These are phyloP conservation scores for Calophaca sinica DNA, from an alignment of 306 rosid genomes.

Conservation along the genomic window DNA sequence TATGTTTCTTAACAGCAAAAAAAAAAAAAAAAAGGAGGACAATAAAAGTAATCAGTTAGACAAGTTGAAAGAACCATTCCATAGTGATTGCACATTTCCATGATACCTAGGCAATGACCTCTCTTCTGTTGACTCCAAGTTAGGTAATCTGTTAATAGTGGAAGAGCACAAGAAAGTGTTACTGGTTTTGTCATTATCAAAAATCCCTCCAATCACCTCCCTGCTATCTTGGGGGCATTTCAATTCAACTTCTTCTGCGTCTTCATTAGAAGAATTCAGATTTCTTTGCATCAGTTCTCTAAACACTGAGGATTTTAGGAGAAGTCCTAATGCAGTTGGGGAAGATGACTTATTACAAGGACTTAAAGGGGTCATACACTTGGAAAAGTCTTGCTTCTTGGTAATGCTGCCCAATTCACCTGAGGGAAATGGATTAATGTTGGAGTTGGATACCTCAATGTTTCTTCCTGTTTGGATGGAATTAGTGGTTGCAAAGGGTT, in stretches of 20 bases:
- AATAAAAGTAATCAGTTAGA: conserved; percentile 43
- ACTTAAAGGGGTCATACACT: conserved; percentile 46
- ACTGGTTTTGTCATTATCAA: conserved; percentile 39
- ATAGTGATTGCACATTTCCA: conserved; percentile 45
- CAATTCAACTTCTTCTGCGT: conserved; percentile 48
- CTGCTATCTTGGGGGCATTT: conserved; percentile 43
- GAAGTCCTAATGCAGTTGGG: conserved; percentile 80
- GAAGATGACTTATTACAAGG: conserved; percentile 60
- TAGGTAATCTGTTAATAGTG: conserved; percentile 44
- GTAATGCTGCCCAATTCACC: conserved; percentile 46
- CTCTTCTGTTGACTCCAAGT: conserved; percentile 59
- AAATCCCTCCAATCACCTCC: conserved; percentile 46
- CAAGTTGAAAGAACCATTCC: conserved; percentile 55
- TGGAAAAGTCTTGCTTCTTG: conserved; percentile 46
- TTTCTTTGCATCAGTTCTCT: conserved; percentile 74
- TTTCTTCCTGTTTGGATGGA: conserved; percentile 43
- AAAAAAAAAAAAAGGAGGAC: background rate
- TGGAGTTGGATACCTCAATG: conserved; percentile 42
- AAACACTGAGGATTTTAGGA: conserved; percentile 74
- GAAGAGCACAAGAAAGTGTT: conserved; percentile 40
- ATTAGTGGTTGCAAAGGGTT: conserved; percentile 41
- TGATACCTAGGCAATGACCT: conserved; percentile 48
- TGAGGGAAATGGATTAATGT: conserved; percentile 44
- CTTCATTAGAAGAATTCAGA: conserved; percentile 46
- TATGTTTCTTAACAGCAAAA: background rate